Percentiles rank a stretch among this genome's conserved stretches.
Evolutionary conservation across 257 asterid species (phyloP).

Genomic region (Solanum piurae): DNA sequence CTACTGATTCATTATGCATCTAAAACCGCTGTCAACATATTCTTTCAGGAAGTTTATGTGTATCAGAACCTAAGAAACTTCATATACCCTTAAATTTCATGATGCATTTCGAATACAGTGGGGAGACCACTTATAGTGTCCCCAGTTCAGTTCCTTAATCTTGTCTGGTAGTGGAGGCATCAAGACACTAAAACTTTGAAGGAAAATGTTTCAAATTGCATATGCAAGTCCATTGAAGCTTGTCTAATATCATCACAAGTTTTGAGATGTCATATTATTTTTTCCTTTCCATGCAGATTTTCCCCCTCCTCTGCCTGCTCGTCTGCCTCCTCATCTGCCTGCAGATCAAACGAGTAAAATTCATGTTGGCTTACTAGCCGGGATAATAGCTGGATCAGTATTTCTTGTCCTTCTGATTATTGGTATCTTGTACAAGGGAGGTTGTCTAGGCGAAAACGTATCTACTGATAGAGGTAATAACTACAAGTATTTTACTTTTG

Average conservation of each 20-base stretch:
- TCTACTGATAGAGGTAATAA: slow-evolving; percentile 50
- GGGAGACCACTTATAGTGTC: not conserved
- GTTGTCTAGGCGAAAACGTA: slow-evolving; percentile 36
- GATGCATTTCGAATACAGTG: not conserved
- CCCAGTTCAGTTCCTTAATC: not conserved
- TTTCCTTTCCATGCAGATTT: slow-evolving; percentile 37
- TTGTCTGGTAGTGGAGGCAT: not conserved
- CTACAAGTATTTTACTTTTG: not conserved
- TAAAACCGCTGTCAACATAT: not conserved
- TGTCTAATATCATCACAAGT: not conserved
- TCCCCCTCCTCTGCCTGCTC: slow-evolving; percentile 46
- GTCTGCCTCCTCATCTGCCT: not conserved
- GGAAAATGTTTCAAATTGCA: not conserved
- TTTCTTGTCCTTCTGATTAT: slow-evolving; percentile 29
- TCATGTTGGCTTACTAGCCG: slow-evolving; percentile 21
- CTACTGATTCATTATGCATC: not conserved
- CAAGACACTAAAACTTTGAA: not conserved
- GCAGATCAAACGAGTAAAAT: slow-evolving; percentile 20
- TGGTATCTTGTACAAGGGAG: slow-evolving; percentile 26
- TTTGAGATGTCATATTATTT: not conserved
- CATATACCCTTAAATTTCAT: not conserved
- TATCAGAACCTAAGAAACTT: not conserved
- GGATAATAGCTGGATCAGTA: slow-evolving; percentile 40
- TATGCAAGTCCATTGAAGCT: not conserved
- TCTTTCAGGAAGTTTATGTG: not conserved